Percentiles rank a stretch among this genome's conserved stretches.
Conservation (phyloP, 306 rosid species). For the Gleditsia sinensis region DNA sequence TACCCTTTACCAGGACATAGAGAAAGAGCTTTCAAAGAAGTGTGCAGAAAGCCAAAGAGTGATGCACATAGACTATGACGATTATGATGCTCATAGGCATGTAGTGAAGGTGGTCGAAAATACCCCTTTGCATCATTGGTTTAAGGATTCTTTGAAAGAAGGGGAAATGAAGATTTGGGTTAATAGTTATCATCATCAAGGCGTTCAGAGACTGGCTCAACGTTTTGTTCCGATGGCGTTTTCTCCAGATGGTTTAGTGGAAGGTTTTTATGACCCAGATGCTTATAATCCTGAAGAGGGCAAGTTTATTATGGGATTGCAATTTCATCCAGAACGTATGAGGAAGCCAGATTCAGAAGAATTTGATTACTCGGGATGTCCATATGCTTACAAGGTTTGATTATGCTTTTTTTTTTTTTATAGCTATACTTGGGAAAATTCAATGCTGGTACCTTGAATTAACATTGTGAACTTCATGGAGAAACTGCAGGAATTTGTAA, state of each 20-base stretch:
- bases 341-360: conserved; percentile 67
- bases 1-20: conserved; percentile 75
- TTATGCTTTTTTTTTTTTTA: not conserved
- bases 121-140: conserved; percentile 83
- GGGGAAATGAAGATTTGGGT: conserved; percentile 65
- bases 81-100: conserved; percentile 92
- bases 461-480: not conserved
- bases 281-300: conserved; percentile 91
- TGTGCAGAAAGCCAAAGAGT: conserved; percentile 44
- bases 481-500: conserved; percentile 75
- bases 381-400: conserved; percentile 77
- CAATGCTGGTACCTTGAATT: not conserved
- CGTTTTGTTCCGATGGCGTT: conserved; percentile 86
- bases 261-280: conserved; percentile 89
- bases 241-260: conserved; percentile 79
- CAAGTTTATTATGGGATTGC: conserved; percentile 93
- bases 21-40: conserved; percentile 55
- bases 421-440: not conserved
- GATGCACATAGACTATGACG: conserved; percentile 68
- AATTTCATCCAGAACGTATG: conserved; percentile 95
- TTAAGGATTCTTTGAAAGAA: conserved; percentile 61
- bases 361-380: conserved; percentile 89
- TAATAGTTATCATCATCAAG: conserved; percentile 96
- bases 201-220: conserved; percentile 81
- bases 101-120: conserved; percentile 60